These are phyloP conservation scores for Patellifolia procumbens DNA, from an alignment of 179 eudicot species.

Conservation along the genomic window DNA sequence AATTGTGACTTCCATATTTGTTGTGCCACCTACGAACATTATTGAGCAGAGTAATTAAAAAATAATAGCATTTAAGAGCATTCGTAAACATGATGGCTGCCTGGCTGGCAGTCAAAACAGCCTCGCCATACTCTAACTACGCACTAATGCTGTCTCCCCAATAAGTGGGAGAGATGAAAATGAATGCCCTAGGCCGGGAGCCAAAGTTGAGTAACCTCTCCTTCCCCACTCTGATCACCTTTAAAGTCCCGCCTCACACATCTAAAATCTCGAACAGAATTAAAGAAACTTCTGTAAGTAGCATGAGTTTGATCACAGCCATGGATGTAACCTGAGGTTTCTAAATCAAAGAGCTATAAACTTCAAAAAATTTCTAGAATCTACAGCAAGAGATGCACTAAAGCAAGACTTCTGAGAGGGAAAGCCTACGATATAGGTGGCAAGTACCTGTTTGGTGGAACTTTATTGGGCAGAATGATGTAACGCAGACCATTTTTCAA, in stretches of 20 bases:
- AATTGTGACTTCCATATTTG: neutral
- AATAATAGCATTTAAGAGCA: neutral
- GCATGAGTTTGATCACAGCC: neutral
- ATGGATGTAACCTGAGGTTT: neutral
- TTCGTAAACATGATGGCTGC: neutral
- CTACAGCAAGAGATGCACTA: constrained; percentile 8
- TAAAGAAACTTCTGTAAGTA: neutral
- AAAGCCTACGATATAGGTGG: constrained; percentile 5
- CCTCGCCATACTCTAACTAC: constrained; percentile 8
- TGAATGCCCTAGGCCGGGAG: neutral
- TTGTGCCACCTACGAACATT: neutral
- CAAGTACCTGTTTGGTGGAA: constrained; percentile 92
- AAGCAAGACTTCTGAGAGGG: neutral
- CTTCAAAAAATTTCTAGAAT: neutral
- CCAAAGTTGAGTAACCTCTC: neutral
- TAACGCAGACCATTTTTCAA: constrained; percentile 91
- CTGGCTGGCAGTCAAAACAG: neutral
- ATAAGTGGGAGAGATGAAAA: neutral
- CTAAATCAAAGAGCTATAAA: neutral
- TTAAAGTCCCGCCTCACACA: neutral
- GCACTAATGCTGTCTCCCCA: neutral
- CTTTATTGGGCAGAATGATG: constrained; percentile 92
- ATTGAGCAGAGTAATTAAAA: neutral
- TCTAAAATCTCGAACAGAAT: neutral
- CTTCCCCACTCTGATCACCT: neutral